A percentile compares a stretch with the other conserved stretches of the same genome.
These are phyloP conservation scores for Aspergillus hiratsukae DNA, from an alignment of 2,329 filamentous ascomycete genomes.

Conservation along the genomic window DNA sequence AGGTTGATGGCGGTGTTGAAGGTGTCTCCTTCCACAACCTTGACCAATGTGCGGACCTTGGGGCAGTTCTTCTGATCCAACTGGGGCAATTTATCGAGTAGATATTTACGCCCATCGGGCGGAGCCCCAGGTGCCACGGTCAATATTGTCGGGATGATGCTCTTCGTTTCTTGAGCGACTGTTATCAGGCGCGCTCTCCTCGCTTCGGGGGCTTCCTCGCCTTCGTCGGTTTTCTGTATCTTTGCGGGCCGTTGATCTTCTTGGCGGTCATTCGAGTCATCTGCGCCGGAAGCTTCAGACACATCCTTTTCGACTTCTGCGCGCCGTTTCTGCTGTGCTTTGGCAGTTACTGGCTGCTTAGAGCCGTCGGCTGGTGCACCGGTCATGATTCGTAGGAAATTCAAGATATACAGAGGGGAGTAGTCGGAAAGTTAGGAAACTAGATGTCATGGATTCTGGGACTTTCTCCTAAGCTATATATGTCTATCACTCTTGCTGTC, in stretches of 20 bases:
- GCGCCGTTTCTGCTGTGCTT: not conserved
- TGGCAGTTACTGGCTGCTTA: not conserved
- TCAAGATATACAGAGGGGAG: not conserved
- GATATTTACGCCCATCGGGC: constrained; percentile 36
- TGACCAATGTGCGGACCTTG: constrained; percentile 35
- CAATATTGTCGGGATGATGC: constrained; percentile 47
- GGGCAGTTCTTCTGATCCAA: constrained; percentile 46
- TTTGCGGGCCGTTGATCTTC: not conserved
- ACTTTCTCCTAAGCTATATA: not conserved
- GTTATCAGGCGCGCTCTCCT: constrained; percentile 32
- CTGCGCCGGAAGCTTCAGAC: not conserved
- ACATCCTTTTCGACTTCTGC: not conserved
- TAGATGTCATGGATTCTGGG: not conserved
- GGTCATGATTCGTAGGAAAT: not conserved
- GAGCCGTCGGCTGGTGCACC: not conserved
- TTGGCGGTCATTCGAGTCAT: not conserved
- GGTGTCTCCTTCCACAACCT: constrained; percentile 54
- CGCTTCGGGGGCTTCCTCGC: not conserved
- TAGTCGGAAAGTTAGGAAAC: not conserved
- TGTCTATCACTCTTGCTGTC: not conserved
- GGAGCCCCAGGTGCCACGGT: constrained; percentile 40
- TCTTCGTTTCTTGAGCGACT: constrained; percentile 47
- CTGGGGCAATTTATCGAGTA: constrained; percentile 33
- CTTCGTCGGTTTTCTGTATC: not conserved
- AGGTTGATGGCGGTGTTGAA: constrained; percentile 52